Conservation (phyloP, 345 rosid genomes). For the Hibiscus trionum region DNA sequence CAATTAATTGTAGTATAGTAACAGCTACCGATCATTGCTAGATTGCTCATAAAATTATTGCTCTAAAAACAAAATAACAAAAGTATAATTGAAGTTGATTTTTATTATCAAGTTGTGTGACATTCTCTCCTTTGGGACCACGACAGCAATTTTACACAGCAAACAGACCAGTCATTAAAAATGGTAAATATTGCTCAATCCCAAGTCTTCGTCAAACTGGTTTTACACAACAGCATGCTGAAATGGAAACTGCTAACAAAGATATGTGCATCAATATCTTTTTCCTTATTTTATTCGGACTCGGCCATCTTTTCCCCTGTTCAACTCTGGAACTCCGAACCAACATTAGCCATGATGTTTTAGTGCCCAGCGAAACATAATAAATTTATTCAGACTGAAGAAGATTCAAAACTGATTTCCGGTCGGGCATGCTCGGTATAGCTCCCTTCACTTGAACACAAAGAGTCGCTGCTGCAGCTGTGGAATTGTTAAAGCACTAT, state of each 20-base stretch:
- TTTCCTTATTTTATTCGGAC: not conserved
- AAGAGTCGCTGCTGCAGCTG: constrained; percentile 97
- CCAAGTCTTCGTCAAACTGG: not conserved
- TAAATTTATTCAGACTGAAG: constrained; percentile 37
- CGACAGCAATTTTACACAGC: not conserved
- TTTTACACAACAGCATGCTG: not conserved
- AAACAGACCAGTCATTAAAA: not conserved
- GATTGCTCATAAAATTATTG: not conserved
- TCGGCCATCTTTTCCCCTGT: not conserved
- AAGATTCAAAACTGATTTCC: constrained; percentile 55
- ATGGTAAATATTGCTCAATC: not conserved
- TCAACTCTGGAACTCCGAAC: not conserved
- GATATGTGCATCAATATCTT: not conserved
- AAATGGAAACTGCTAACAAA: not conserved
- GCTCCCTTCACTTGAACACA: constrained; percentile 97
- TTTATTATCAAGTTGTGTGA: not conserved
- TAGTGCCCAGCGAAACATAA: not conserved
- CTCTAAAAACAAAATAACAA: not conserved
- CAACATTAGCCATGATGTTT: not conserved
- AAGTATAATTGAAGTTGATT: not conserved
- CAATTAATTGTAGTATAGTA: too few relatives aligned
- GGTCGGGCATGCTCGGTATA: constrained; percentile 86
- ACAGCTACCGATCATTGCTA: too few relatives aligned
- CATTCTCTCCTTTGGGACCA: not conserved
- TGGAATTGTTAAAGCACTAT: not conserved